These are phyloP conservation scores for Colletotrichum neosansevieriae DNA, from an alignment of 2,329 filamentous ascomycete genomes.

Conservation along the genomic window DNA sequence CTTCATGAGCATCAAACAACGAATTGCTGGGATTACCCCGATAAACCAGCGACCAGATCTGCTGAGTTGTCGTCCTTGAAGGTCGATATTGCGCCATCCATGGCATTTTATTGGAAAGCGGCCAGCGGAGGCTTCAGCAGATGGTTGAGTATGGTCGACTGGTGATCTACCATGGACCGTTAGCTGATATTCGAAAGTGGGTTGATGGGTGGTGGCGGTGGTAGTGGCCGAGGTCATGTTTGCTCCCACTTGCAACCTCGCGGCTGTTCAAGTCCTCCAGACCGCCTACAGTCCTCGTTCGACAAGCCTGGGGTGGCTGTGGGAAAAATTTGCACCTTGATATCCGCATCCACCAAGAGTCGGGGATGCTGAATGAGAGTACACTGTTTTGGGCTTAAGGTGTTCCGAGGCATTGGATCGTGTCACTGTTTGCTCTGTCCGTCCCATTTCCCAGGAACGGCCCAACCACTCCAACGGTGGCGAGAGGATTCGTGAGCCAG, in stretches of 20 bases:
- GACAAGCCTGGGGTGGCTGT: slow-evolving; percentile 18
- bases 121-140: slow-evolving; percentile 23
- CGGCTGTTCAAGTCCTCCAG: not conserved
- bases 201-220: slow-evolving; percentile 1
- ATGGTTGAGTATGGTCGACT: slow-evolving; percentile 26
- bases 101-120: slow-evolving; percentile 14
- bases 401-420: slow-evolving; percentile 39
- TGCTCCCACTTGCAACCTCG: slow-evolving; percentile 14
- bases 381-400: slow-evolving; percentile 38
- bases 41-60: slow-evolving; percentile 27
- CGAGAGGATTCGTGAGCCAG: slow-evolving; percentile 37
- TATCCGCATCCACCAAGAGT: slow-evolving; percentile 17
- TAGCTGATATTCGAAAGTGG: slow-evolving; percentile 19
- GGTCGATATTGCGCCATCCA: slow-evolving; percentile 37
- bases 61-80: slow-evolving; percentile 32
- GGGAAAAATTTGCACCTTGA: slow-evolving; percentile 28
- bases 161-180: slow-evolving; percentile 20
- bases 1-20: slow-evolving; percentile 40
- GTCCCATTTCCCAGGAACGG: slow-evolving; percentile 35
- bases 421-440: slow-evolving; percentile 34
- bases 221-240: not conserved
- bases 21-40: slow-evolving; percentile 27
- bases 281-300: slow-evolving; percentile 7
- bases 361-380: slow-evolving; percentile 25
- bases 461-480: slow-evolving; percentile 40